A percentile compares a stretch with the other conserved stretches of the same genome.
These are phyloP conservation scores for Neobulgaria alba DNA, from an alignment of 2,329 filamentous ascomycete genomes.

Conservation along the genomic window DNA sequence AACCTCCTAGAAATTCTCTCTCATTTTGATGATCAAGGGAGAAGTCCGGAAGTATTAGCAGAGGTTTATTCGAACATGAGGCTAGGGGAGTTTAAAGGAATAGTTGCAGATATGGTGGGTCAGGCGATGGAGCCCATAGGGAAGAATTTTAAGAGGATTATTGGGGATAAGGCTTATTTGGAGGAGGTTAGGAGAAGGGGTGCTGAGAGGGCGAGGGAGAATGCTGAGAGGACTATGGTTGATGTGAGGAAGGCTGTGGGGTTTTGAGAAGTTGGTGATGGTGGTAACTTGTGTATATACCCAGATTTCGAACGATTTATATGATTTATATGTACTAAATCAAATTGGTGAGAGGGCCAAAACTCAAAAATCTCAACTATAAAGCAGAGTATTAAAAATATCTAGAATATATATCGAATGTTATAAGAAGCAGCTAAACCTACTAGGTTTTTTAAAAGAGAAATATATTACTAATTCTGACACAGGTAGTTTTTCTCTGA, in stretches of 20 bases:
- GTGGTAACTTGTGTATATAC: too few species aligned
- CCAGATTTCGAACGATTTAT: too few species aligned
- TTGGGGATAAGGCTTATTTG: constrained; percentile 41
- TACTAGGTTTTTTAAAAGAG: too few species aligned
- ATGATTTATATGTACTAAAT: too few species aligned
- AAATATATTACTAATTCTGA: too few species aligned
- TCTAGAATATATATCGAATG: too few species aligned
- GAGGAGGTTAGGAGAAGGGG: constrained; percentile 51
- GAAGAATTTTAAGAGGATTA: constrained; percentile 45
- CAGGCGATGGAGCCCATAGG: constrained; percentile 45
- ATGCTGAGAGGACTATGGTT: constrained; percentile 44
- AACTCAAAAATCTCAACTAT: too few species aligned
- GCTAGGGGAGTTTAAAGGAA: constrained; percentile 54
- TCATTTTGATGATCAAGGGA: constrained; percentile 46
- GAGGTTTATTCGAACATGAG: constrained; percentile 33
- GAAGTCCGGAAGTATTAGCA: constrained; percentile 35
- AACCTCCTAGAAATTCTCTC: constrained; percentile 80
- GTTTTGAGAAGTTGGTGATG: too few species aligned
- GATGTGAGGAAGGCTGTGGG: constrained; percentile 36
- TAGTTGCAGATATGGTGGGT: constrained; percentile 50
- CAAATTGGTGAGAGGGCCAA: too few species aligned
- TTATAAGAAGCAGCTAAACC: too few species aligned
- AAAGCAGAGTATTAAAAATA: too few species aligned
- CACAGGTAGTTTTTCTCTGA: too few species aligned
- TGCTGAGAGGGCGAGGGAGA: constrained; percentile 50